Percentiles rank a stretch among this genome's conserved stretches.
phyloP scores from a whole-genome alignment of 208 protist species.

The Lotmaria passim region DNA sequence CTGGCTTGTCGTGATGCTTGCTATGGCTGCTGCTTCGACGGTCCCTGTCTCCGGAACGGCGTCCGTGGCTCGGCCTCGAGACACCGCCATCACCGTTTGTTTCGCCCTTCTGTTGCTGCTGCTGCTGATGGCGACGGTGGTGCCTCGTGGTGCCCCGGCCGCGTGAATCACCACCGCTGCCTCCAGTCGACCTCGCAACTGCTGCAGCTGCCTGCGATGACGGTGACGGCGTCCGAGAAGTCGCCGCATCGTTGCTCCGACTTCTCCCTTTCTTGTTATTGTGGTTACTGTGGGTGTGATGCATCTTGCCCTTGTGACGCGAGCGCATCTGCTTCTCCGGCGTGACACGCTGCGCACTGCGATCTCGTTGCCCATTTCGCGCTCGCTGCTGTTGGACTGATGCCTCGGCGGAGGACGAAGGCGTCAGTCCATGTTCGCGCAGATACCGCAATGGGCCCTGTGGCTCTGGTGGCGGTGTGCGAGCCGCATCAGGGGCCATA shows the following conservation, averaged over 20 bases:
- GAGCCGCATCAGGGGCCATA: conserved; percentile 34
- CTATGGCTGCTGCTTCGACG: too few relatives aligned
- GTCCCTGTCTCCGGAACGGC: too few relatives aligned
- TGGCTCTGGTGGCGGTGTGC: conserved; percentile 36
- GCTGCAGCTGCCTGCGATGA: too few relatives aligned
- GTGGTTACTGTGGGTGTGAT: neutral
- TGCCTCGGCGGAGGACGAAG: conserved; percentile 8
- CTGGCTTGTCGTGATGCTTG: neutral
- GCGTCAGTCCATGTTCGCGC: conserved; percentile 27
- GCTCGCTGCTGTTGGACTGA: neutral
- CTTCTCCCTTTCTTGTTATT: too few relatives aligned
- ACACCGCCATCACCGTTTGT: neutral
- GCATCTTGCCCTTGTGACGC: neutral
- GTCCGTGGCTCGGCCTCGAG: too few relatives aligned
- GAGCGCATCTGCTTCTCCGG: neutral
- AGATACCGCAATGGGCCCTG: conserved; percentile 41
- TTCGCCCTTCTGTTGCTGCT: neutral
- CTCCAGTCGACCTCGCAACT: neutral
- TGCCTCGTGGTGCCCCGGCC: too few relatives aligned
- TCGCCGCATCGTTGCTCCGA: too few relatives aligned
- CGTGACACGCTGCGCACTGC: neutral
- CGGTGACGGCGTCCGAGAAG: too few relatives aligned
- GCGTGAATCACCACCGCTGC: neutral
- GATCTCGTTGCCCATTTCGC: too few relatives aligned
- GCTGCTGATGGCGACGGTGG: too few relatives aligned